Conservation (phyloP, 257 asterid genomes). For the Solanum lignicaule region DNA sequence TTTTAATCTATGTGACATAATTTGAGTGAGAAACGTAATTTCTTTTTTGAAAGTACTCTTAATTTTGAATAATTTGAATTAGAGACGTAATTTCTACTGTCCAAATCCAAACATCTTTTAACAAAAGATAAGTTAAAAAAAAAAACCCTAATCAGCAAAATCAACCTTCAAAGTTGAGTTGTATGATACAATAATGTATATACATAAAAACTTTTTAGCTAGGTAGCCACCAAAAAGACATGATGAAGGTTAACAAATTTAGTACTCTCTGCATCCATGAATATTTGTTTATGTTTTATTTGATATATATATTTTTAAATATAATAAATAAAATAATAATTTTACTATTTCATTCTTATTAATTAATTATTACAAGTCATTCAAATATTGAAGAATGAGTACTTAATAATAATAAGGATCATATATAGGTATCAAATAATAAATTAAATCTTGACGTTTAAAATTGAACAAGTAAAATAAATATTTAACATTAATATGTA, state of each 20-base stretch:
- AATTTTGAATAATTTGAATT: not conserved
- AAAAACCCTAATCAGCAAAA: not conserved
- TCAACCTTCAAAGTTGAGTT: not conserved
- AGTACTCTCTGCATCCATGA: not conserved
- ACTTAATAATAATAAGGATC: not conserved
- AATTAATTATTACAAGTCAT: not conserved
- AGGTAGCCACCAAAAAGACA: not conserved
- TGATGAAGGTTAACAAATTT: not conserved
- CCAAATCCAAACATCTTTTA: not conserved
- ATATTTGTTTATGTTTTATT: not conserved
- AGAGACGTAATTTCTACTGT: not conserved
- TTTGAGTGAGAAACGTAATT: not conserved
- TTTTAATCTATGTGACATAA: not conserved
- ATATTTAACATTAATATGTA: not conserved
- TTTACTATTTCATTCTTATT: not conserved
- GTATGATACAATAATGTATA: not conserved
- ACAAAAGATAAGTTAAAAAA: not conserved
- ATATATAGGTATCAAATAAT: not conserved
- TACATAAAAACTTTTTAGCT: not conserved
- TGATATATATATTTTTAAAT: not conserved
- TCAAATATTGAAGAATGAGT: not conserved
- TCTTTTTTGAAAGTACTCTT: not conserved
- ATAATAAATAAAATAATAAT: not conserved
- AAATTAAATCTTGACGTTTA: too few species aligned
- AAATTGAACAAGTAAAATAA: too few species aligned